Conservation (phyloP, 352 stramenopile genomes). For the Pseudoperonospora humuli region DNA sequence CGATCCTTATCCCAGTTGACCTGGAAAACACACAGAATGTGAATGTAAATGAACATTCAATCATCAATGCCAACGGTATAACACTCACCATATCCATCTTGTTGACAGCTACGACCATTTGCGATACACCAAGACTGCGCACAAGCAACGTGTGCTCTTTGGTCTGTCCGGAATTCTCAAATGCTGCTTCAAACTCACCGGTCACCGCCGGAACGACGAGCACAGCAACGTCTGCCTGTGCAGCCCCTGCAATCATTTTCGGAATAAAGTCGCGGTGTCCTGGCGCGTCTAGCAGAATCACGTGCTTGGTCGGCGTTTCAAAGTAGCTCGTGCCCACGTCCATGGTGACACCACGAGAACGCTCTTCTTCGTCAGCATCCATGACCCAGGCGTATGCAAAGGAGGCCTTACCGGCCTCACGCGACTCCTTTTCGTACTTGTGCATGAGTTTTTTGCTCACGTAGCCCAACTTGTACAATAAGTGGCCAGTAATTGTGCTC, state of each 20-base stretch:
- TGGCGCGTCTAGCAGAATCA: constrained; percentile 94
- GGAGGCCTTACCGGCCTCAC: constrained; percentile 89
- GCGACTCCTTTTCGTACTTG: constrained; percentile 89
- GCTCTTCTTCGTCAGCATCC: constrained; percentile 83
- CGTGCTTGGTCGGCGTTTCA: constrained; percentile 82
- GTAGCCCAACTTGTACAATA: constrained; percentile 89
- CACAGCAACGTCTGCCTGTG: constrained; percentile 88
- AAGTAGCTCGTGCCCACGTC: constrained; percentile 94
- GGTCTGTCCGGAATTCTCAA: constrained; percentile 93
- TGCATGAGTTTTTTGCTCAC: constrained; percentile 84
- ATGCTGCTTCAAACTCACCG: constrained; percentile 94
- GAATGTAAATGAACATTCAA: not conserved
- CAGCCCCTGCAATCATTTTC: constrained; percentile 95
- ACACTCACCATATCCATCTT: constrained; percentile 92
- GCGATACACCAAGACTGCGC: constrained; percentile 88
- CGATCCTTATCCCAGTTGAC: constrained; percentile 66
- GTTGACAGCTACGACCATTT: constrained; percentile 96
- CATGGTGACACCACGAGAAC: constrained; percentile 96
- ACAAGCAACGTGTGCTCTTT: constrained; percentile 96
- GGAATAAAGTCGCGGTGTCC: constrained; percentile 96
- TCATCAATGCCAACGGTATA: not conserved
- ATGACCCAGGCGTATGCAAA: constrained; percentile 95
- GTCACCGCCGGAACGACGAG: constrained; percentile 92
- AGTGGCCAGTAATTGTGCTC: constrained; percentile 94
- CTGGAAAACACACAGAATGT: constrained; percentile 7